Conservation (phyloP, 108 stramenopile genomes). For the Heterococcus sp. region DNA sequence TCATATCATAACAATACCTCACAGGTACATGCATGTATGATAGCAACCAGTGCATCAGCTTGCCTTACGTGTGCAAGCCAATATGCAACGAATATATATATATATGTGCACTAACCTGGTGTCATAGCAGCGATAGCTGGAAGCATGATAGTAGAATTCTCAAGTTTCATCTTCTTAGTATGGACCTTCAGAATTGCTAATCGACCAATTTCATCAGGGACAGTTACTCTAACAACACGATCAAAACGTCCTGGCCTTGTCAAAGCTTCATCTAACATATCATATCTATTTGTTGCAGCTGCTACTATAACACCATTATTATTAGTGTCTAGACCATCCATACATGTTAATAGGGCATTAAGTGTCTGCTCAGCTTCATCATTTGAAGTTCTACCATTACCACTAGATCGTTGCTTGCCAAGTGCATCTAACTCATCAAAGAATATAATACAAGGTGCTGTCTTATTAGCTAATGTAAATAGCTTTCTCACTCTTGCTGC, state of each 20-base stretch:
- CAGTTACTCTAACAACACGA: slow-evolving; percentile 47
- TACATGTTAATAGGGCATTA: slow-evolving; percentile 54
- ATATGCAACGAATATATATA: background rate
- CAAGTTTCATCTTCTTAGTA: slow-evolving; percentile 45
- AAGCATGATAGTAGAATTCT: slow-evolving; percentile 5
- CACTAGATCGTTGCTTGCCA: slow-evolving; percentile 49
- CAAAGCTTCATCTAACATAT: slow-evolving; percentile 87
- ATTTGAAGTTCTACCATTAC: slow-evolving; percentile 9
- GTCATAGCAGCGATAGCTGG: slow-evolving; percentile 42
- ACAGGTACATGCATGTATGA: no score
- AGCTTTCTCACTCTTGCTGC: slow-evolving; percentile 83
- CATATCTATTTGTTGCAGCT: slow-evolving; percentile 95
- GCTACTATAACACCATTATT: slow-evolving; percentile 88
- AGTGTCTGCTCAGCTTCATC: slow-evolving; percentile 58
- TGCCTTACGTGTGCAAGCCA: no score
- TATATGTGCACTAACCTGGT: slow-evolving; percentile 21
- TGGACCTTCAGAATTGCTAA: slow-evolving; percentile 51
- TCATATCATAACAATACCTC: no score
- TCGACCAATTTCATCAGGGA: slow-evolving; percentile 42
- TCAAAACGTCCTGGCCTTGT: slow-evolving; percentile 89
- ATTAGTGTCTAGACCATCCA: slow-evolving; percentile 58
- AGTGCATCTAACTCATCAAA: slow-evolving; percentile 58
- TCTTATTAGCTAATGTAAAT: slow-evolving; percentile 66
- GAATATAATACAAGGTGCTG: slow-evolving; percentile 56
- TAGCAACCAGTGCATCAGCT: no score